Evolutionary conservation across 2,329 filamentous ascomycete species (phyloP).

Genomic region (Amauroascus verrucosus): DNA sequence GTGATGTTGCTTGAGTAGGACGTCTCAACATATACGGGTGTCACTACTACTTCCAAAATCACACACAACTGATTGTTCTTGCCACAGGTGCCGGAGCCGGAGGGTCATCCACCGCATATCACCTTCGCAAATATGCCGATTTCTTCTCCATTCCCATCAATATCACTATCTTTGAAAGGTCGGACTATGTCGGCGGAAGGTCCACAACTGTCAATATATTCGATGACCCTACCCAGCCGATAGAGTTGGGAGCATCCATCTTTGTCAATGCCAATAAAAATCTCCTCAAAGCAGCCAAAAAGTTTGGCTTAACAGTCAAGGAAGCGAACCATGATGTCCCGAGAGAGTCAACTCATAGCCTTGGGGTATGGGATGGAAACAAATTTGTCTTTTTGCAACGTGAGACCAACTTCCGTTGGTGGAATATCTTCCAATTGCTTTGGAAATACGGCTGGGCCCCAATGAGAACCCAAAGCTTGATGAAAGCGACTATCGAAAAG

Average conservation of each 20-base stretch:
- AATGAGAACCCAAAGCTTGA: conserved; percentile 59
- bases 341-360: conserved; percentile 38
- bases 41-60: neutral
- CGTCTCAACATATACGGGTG: neutral
- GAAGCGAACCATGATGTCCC: conserved; percentile 41
- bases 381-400: conserved; percentile 59
- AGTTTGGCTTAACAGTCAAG: conserved; percentile 58
- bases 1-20: neutral
- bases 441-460: conserved; percentile 81
- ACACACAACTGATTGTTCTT: neutral
- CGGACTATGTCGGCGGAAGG: conserved; percentile 68
- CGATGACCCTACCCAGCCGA: conserved; percentile 53
- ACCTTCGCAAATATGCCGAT: conserved; percentile 61
- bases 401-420: conserved; percentile 57
- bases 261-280: conserved; percentile 81
- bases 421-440: conserved; percentile 66
- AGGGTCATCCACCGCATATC: conserved; percentile 77
- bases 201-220: conserved; percentile 75
- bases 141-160: conserved; percentile 53
- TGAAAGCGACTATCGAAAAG: conserved; percentile 57
- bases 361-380: conserved; percentile 78
- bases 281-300: conserved; percentile 59
- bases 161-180: conserved; percentile 80
- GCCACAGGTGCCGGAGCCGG: conserved; percentile 71
- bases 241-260: conserved; percentile 86